phyloP scores from a whole-genome alignment of 2,329 filamentous ascomycete genomes.

The Emergomyces orientalis region DNA sequence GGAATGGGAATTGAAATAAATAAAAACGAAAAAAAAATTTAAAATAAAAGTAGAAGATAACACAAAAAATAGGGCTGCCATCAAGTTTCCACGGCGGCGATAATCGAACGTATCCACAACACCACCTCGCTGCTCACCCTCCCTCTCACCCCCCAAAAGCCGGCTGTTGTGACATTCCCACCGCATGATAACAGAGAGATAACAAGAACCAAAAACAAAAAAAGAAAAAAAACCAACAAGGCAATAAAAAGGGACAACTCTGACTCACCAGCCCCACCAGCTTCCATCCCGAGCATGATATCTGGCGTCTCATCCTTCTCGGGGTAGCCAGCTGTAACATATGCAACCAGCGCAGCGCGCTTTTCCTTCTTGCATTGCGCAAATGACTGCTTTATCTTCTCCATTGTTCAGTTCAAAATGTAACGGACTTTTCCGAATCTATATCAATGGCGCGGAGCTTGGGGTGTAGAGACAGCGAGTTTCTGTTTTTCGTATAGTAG shows the following conservation, averaged over 20 bases:
- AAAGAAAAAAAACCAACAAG: background rate
- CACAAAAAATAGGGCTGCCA: background rate
- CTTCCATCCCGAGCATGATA: constrained; percentile 81
- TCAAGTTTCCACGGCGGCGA: background rate
- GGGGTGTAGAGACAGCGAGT: no score
- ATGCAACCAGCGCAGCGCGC: constrained; percentile 80
- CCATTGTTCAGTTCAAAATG: no score
- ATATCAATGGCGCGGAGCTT: no score
- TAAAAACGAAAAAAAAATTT: background rate
- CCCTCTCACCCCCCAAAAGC: background rate
- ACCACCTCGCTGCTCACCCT: background rate
- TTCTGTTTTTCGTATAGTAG: no score
- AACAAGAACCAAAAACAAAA: background rate
- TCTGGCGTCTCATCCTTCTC: constrained; percentile 71
- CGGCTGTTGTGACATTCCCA: constrained; percentile 4
- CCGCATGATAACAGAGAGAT: constrained; percentile 1
- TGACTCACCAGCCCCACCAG: constrained; percentile 73
- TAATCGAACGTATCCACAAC: background rate
- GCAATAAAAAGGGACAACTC: background rate
- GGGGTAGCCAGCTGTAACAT: constrained; percentile 91
- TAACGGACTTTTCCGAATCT: no score
- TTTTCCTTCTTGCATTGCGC: constrained; percentile 48
- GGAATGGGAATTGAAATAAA: background rate
- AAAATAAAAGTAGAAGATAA: background rate
- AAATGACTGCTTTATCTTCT: constrained; percentile 48